Evolutionary conservation across 179 eudicot genomes (phyloP), one percentile per base, ranked within the genome.

Genomic region (Dionaea muscipula): DNA sequence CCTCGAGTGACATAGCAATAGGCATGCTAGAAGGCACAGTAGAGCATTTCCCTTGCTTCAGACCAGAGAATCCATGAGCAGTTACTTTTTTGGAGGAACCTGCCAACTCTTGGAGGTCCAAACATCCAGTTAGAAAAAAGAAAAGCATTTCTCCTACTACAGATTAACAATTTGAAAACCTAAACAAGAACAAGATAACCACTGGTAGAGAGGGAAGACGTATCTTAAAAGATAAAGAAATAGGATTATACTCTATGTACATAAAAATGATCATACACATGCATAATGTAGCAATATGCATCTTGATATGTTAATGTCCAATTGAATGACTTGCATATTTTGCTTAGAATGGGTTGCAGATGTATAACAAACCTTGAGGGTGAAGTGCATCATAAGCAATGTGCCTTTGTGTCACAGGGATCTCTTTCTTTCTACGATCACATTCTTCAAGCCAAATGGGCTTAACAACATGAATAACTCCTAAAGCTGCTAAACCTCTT

Each of bases 371-470:
- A 91, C 96, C 99, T 82, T 81, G 81, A 25, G 89, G 82, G 55
- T 77, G 79, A 64, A 91, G 88, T 72, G 79, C 58, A 77, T 88
- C 94, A 72, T 74, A 58, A 67, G 94, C 96, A 64, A 68, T 76
- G 76, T 91, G 99, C 81, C 77, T 77, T 62, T 66, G 77, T 21
- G 58, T 74, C 35, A 91, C 96, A 69, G 82, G 78, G 24, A 84
- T 71, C 77, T 91, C 99, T 72, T 72, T 91, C 71, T 76, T 91
- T 66, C 61, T 81, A 67, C 75, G 72, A 62, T 72, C 83, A 71
- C 99, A 91, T 47, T 88, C 94, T 70, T 84, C 93, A 43, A 91
- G 93, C 99, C 99, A 91, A 14, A 55, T 63, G 58, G 72, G 59
- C 55, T 60, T 70, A 36, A 91, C 96, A 51, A 88, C 69, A 66